Percentiles rank a stretch among this genome's conserved stretches.
Conservation (phyloP, 1,284 basidiomycete species). For the Fomitopsis palustris region DNA sequence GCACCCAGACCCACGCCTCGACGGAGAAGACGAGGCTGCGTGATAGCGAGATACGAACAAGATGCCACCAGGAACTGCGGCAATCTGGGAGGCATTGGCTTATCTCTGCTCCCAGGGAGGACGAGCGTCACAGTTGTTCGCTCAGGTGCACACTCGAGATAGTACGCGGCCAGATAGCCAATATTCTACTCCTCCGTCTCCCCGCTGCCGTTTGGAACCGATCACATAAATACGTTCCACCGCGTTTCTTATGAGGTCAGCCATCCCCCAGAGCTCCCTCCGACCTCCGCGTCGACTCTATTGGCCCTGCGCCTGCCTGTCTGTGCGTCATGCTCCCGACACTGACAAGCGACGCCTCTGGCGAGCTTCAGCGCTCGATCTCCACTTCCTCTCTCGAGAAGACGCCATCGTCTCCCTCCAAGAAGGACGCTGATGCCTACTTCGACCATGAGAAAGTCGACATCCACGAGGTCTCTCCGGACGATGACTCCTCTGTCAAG, state of each 20-base stretch:
- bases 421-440: not conserved
- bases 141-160: not conserved
- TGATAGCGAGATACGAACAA: not conserved
- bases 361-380: slow-evolving; percentile 12
- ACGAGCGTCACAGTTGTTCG: not conserved
- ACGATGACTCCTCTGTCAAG: slow-evolving; percentile 20
- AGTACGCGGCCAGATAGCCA: not conserved
- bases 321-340: slow-evolving; percentile 1
- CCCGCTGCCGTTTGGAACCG: not conserved
- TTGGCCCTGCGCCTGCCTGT: not conserved
- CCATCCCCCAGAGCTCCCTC: not conserved
- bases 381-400: slow-evolving; percentile 17
- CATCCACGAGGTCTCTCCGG: slow-evolving; percentile 16
- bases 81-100: not conserved
- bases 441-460: slow-evolving; percentile 21
- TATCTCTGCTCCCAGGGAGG: not conserved
- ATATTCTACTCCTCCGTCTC: not conserved
- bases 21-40: not conserved
- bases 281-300: not conserved
- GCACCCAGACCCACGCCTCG: not conserved
- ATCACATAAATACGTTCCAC: not conserved
- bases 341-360: not conserved
- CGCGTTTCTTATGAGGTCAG: not conserved
- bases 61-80: not conserved
- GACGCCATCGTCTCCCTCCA: slow-evolving; percentile 6